Base-by-base conservation (phyloP, 1,139 yeast species). In the Sugiyamaella pinicola region DNA sequence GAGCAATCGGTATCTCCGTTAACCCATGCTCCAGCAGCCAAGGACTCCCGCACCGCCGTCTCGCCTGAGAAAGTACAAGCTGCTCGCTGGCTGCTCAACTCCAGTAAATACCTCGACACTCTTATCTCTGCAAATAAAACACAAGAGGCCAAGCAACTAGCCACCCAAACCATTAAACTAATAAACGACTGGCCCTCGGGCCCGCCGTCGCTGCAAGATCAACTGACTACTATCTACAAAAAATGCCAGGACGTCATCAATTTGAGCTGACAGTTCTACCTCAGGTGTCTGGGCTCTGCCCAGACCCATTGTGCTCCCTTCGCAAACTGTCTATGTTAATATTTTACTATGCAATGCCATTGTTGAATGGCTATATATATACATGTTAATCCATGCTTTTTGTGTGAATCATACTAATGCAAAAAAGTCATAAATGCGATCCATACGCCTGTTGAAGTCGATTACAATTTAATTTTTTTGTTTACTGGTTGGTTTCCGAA, bases 131-230 rank as follows among this genome's bases (percentile, higher is more conserved):
- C 51, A 17, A 54, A 52, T 9, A 47, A 51, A 13, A 51, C 47
- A n/a, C 54, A 46, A 6, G 57, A 53, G 12, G 64, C 64, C 2
- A 50, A 57, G 22, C 29, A 38, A 12, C 41, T 43, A 15, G 65
- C 63, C 7, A 44, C 52, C 3, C 47, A 57, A 31, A 61, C 64
- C 2, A 37, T 60, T 4, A 48, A 54, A 29, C 44, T 62, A 19
- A 45, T 63, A n/a, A 59, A 58, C 21, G 8, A 21, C 24, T 47
- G 45, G 45, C 38, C 43, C 2, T 13, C 17, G 10, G 38, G 38
- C 19, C 33, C 42, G 1, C 45, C 39, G 15, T 17, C 39, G 4
- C 17, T 47, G 7, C 31, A 31, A n/a, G 46, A 47, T 21, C 51
- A 39, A 18, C 26, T 47, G 3, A 9, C 33, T n/a, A n/a, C 28